Base-by-base conservation (phyloP, 805 yeast genomes). In the Candida stauntonica region DNA sequence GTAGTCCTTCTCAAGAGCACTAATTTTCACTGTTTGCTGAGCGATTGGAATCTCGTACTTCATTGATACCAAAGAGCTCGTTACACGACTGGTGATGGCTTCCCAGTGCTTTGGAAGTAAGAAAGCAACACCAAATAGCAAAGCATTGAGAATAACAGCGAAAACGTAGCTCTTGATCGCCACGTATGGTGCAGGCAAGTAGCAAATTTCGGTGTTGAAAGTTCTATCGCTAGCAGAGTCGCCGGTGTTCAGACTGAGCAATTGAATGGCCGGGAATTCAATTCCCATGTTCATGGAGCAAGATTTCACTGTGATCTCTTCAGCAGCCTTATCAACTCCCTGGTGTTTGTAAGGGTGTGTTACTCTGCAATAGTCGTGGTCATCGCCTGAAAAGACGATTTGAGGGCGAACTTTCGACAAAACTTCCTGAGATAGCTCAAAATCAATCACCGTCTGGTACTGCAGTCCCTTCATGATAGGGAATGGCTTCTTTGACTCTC, bases 251-350 rank as follows among this genome's bases (percentile, higher is more conserved):
- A 93, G 66, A 0, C 96, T 77, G 5, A 93, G 61, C 35, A 93
- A 59, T 57, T 93, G 96, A 31, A 88, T 74, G 0, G 95, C 98
- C 0, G 99, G 99, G 37, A 69, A 67, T 36, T 68, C 62, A 20
- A 93, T 79, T 0, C 98, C 98, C 79, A 86, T 85, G 17, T 95
- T 89, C 95, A 93, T 85, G 12, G 96, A 82, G 36, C 83, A 77
- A 4, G 95, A 78, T 60, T 93, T 93, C 20, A 89, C 88, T 0
- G 96, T 86, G 46, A 83, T 77, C 58, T 93, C 99, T 36, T 80
- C 81, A 3, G 77, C 68, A 3, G 46, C 51, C 27, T 47, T 44
- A 0, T 46, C 40, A 1, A 55, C 58, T 0, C 46, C 46, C 42
- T 63, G 55, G 9, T 47, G 28, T 9, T 30, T 24, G 38, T 54